These are phyloP conservation scores for Aegle marmelos DNA, from an alignment of 345 rosid genomes.

Conservation along the genomic window DNA sequence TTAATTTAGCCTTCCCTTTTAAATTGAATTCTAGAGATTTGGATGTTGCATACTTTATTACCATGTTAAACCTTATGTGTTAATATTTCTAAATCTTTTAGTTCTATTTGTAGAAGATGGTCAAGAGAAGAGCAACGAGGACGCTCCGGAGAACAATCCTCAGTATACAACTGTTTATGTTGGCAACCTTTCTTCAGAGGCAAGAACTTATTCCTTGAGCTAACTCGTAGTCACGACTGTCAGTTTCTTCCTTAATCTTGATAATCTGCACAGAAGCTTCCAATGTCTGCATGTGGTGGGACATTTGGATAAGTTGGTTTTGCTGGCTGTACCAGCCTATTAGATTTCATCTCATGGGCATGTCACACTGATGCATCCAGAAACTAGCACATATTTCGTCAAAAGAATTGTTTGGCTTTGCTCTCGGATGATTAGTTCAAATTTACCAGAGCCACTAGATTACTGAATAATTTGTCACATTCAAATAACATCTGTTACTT, in stretches of 20 bases:
- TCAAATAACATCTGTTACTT: background rate
- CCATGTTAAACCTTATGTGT: background rate
- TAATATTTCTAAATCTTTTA: too few relatives aligned
- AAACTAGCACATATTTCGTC: background rate
- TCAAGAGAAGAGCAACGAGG: conserved; percentile 63
- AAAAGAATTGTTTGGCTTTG: background rate
- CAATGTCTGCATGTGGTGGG: background rate
- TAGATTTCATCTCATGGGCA: background rate
- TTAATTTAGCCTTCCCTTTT: background rate
- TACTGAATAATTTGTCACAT: background rate
- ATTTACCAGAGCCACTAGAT: background rate
- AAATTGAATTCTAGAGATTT: background rate
- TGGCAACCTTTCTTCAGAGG: conserved; percentile 96
- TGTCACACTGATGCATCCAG: background rate
- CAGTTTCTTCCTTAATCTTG: background rate
- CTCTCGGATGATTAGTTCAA: too few relatives aligned
- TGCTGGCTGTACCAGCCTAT: background rate
- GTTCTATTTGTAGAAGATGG: conserved; percentile 65
- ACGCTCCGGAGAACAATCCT: conserved; percentile 89
- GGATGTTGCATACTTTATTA: background rate
- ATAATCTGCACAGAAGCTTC: background rate
- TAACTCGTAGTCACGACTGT: background rate
- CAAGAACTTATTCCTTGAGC: conserved; percentile 13
- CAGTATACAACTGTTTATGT: conserved; percentile 95
- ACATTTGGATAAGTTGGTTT: background rate